Conservation (phyloP, 495 filamentous ascomycete genomes). For the Bombardia bombarda region DNA sequence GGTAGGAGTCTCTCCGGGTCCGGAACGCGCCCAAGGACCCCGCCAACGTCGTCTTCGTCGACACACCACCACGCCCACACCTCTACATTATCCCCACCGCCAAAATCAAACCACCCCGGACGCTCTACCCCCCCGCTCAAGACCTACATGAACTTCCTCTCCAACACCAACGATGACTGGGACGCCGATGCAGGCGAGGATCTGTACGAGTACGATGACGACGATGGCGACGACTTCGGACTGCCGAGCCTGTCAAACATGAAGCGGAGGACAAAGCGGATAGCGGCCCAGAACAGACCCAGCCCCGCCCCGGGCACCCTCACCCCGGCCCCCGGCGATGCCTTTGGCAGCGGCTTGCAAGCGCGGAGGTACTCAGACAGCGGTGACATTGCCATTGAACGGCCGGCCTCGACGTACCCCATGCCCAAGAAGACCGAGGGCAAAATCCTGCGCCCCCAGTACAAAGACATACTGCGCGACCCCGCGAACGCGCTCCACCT, state of each 20-base stretch:
- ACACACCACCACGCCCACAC: constrained; percentile 20
- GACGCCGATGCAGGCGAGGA: constrained; percentile 58
- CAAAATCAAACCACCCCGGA: constrained; percentile 42
- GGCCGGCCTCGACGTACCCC: constrained; percentile 81
- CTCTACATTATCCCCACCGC: constrained; percentile 46
- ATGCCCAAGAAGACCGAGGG: constrained; percentile 79
- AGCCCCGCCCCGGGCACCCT: constrained; percentile 7
- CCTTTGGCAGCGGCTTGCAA: constrained; percentile 15
- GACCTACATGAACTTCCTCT: constrained; percentile 69
- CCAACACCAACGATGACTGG: constrained; percentile 71
- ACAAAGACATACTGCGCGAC: constrained; percentile 92
- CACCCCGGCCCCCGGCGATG: constrained; percentile 10
- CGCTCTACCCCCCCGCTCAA: constrained; percentile 55
- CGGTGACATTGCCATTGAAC: constrained; percentile 84
- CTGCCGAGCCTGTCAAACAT: constrained; percentile 84
- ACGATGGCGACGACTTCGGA: constrained; percentile 92
- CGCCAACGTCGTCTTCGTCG: constrained; percentile 30
- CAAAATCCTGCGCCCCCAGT: constrained; percentile 93
- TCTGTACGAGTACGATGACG: constrained; percentile 60
- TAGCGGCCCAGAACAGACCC: constrained; percentile 30
- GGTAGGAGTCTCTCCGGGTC: constrained; percentile 34
- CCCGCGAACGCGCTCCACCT: constrained; percentile 93
- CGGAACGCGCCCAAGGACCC: constrained; percentile 42
- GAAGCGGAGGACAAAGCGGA: constrained; percentile 58
- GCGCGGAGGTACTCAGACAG: constrained; percentile 57